These are phyloP conservation scores for Linanthus parryae DNA, from an alignment of 148 eudicot genomes.

Conservation along the genomic window DNA sequence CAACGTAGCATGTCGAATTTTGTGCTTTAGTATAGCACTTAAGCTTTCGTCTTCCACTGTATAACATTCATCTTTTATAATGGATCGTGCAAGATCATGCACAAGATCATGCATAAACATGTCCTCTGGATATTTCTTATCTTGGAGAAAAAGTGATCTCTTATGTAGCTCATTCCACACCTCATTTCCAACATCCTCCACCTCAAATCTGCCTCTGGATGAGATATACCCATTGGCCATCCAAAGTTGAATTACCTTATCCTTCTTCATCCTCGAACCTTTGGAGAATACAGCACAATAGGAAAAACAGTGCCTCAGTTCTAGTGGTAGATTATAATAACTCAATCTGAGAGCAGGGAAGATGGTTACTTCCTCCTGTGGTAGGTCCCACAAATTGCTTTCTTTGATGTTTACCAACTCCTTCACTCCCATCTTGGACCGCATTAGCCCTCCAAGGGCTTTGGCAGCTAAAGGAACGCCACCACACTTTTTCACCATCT, in stretches of 20 bases:
- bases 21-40: too few relatives aligned
- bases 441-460: conserved; percentile 13
- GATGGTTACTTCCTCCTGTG: background rate
- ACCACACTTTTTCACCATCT: conserved; percentile 9
- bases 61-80: too few relatives aligned
- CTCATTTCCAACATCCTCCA: conserved; percentile 21
- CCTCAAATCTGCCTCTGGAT: conserved; percentile 9
- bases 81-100: too few relatives aligned
- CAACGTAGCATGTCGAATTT: too few relatives aligned
- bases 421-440: conserved; percentile 3
- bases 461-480: conserved; percentile 20
- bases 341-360: conserved; percentile 10
- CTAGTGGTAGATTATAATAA: conserved; percentile 13
- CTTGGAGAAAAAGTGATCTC: too few relatives aligned
- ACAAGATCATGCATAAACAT: too few relatives aligned
- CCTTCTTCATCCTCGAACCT: background rate
- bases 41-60: too few relatives aligned
- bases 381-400: conserved; percentile 9
- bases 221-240: conserved; percentile 22
- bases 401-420: conserved; percentile 15
- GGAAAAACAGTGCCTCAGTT: conserved; percentile 14
- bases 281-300: conserved; percentile 15
- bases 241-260: conserved; percentile 17
- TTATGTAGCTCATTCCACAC: conserved; percentile 18
- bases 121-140: too few relatives aligned